Evolutionary conservation across 164 flowering plant species (phyloP), one percentile per base, ranked within the genome.

Genomic region (Kingdonia uniflora): DNA sequence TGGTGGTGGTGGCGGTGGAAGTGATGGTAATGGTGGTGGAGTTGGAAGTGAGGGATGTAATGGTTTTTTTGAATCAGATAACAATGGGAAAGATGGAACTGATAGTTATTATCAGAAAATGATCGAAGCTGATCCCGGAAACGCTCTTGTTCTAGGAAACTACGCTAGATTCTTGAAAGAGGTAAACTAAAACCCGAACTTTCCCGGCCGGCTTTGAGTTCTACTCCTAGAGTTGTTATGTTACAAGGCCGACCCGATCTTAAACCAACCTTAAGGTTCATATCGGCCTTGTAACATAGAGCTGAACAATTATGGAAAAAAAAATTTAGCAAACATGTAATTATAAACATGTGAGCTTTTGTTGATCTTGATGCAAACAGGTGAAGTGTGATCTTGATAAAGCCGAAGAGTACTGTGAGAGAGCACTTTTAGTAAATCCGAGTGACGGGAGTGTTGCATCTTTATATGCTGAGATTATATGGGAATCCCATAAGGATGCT

Each of bases 401-500:
- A 68, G 92, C 96, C 0, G 89, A 91, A 64, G 92, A 87, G 68
- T 91, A 81, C 51, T 85, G 77, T 60, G 87, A 82, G 22, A 75
- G 92, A 65, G 91, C 97, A 21, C 75, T 91, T 39, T 35, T 91
- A 49, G 80, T 74, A 8, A 79, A 75, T 50, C 96, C 95, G 8
- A 53, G 55, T 42, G 92, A 91, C 60, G 95, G 79, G 8, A 71
- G 70, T 54, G 68, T 74, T 16, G 60, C 85, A 14, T 76, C 96
- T 0, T 58, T 78, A n/a, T 91, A 83, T 56, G 97, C 80, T 16
- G 84, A 74, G 66, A 69, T 91, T 56, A 66, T 85, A 42, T 87
- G 97, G 96, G 56, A 80, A 55, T 65, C 62, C 1, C 76, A 76
- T 0, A 80, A 66, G 63, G 97, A 91, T 56, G 67, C 74, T 14